Conservation (phyloP, 2,329 filamentous ascomycete species). For the Xylariaceae sp. region DNA sequence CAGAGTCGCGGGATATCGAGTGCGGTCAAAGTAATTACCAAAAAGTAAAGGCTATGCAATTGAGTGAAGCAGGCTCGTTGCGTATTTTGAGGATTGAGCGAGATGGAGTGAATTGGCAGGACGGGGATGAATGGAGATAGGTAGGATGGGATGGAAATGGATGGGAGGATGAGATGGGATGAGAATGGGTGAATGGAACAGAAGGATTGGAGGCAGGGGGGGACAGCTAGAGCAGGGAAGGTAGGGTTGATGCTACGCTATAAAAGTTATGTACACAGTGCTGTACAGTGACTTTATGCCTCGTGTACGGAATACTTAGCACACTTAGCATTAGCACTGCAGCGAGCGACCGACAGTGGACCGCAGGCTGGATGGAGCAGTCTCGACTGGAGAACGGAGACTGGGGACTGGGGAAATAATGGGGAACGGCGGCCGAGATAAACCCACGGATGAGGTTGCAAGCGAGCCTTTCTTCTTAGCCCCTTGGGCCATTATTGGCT, state of each 20-base stretch:
- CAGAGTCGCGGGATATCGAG: neutral
- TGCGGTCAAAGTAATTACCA: neutral
- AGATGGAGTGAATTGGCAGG: neutral
- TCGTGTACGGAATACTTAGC: too few relatives aligned
- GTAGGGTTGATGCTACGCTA: too few relatives aligned
- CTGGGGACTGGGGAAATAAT: neutral
- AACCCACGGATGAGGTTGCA: neutral
- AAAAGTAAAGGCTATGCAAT: neutral
- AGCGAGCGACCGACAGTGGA: too few relatives aligned
- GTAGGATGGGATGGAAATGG: neutral
- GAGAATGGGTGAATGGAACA: neutral
- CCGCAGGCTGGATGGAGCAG: too few relatives aligned
- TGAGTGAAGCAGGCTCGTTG: neutral
- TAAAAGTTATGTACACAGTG: too few relatives aligned
- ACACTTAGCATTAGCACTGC: too few relatives aligned
- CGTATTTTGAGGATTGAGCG: neutral
- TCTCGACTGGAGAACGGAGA: neutral
- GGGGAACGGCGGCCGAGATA: neutral
- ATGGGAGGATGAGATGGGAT: neutral
- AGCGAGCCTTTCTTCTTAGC: neutral
- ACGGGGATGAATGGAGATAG: too few relatives aligned
- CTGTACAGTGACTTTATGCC: too few relatives aligned
- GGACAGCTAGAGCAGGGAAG: neutral
- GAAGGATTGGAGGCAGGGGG: neutral
- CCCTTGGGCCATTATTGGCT: neutral